These are phyloP conservation scores for Pelargonium exstipulatum DNA, from an alignment of 441 rosid genomes.

Conservation along the genomic window DNA sequence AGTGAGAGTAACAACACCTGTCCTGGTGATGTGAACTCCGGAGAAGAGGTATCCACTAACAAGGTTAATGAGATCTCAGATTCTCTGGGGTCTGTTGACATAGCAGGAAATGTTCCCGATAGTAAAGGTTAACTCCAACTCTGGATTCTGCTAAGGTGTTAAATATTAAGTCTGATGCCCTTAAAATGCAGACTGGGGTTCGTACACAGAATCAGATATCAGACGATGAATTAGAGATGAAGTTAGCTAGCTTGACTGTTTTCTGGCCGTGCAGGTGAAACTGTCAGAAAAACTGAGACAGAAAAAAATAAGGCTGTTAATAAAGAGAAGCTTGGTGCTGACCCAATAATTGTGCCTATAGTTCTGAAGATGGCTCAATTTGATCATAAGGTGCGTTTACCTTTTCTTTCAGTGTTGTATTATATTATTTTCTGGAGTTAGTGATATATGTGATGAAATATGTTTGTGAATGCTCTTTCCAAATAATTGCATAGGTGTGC, in stretches of 20 bases:
- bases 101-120: slow-evolving; percentile 34
- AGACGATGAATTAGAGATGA: not conserved
- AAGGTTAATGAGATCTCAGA: slow-evolving; percentile 32
- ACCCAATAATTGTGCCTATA: slow-evolving; percentile 79
- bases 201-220: no score
- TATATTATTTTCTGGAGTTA: not conserved
- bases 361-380: slow-evolving; percentile 90
- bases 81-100: slow-evolving; percentile 32
- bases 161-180: not conserved
- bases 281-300: slow-evolving; percentile 29
- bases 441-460: not conserved
- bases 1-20: slow-evolving; percentile 25
- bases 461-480: not conserved
- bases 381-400: slow-evolving; percentile 68
- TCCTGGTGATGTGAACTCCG: slow-evolving; percentile 21
- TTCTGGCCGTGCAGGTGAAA: slow-evolving; percentile 40
- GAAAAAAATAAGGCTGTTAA: slow-evolving; percentile 28
- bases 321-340: slow-evolving; percentile 62
- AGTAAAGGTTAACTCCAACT: slow-evolving; percentile 35
- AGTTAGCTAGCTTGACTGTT: slow-evolving; percentile 9
- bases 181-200: not conserved
- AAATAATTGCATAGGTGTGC: not conserved
- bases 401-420: slow-evolving; percentile 17
- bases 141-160: slow-evolving; percentile 12
- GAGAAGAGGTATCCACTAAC: slow-evolving; percentile 29